Conservation (phyloP, 305 asterid species). For the Withania somnifera region DNA sequence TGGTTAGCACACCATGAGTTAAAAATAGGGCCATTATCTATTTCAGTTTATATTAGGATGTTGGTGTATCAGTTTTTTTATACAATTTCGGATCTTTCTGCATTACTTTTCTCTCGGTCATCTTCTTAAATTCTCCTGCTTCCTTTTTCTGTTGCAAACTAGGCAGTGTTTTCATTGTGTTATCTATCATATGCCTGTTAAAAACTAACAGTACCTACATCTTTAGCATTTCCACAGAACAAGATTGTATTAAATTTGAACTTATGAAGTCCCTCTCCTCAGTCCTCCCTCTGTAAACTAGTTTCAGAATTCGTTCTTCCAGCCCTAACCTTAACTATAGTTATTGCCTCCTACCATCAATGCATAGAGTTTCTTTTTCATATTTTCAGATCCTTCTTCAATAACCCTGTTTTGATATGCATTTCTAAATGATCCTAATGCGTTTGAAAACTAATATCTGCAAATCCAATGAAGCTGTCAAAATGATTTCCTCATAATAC, state of each 20-base stretch:
- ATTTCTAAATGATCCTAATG: not conserved
- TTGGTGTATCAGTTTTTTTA: too few species aligned
- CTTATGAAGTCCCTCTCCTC: not conserved
- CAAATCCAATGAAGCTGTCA: not conserved
- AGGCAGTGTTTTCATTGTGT: too few species aligned
- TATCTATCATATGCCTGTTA: not conserved
- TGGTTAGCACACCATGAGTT: too few species aligned
- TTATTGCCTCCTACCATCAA: not conserved
- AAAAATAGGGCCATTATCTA: too few species aligned
- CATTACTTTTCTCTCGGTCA: too few species aligned
- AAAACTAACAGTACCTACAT: not conserved
- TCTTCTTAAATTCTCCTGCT: too few species aligned
- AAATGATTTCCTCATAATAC: not conserved
- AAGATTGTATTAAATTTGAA: not conserved
- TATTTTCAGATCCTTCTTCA: not conserved
- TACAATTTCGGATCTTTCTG: too few species aligned
- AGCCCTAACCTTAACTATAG: not conserved
- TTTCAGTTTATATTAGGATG: too few species aligned
- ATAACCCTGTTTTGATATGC: not conserved
- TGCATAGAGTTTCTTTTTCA: not conserved
- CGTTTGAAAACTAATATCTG: not conserved
- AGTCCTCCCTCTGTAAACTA: not conserved
- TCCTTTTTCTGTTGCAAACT: too few species aligned
- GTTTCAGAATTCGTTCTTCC: not conserved
- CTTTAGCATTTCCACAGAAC: not conserved